Evolutionary conservation across 768 basidiomycete genomes (phyloP), one percentile per base, ranked within the genome.

Genomic region (Pleurotus cornucopiae): DNA sequence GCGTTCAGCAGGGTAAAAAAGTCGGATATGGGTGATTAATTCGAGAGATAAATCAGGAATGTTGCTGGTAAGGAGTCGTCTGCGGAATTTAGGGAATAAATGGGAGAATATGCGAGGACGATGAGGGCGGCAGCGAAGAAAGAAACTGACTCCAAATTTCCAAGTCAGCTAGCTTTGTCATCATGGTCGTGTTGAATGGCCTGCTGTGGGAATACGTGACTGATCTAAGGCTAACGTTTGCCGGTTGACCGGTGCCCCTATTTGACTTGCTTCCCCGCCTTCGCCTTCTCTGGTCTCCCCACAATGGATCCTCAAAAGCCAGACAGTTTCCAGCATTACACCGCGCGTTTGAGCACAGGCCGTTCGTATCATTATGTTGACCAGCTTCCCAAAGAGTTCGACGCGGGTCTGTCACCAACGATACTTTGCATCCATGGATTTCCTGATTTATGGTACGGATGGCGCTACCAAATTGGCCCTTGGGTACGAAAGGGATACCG

Each of bases 391-490:
- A 59, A 55, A 13, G 57, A 68, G 43, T 74, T 77, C 59, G 68
- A 77, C 59, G 67, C 73, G 12, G 64, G 70, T 26, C 63, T 71
- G 16, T 74, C 72, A 5, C 71, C 72, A 1, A 84, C 88, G 2
- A 59, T 92, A 5, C 74, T 91, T n/a, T 87, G 86, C 64, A 59
- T 91, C 14, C 91, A 93, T 64, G 90, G 91, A 1, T 91, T 92
- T 65, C 90, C 91, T 12, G 91, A 92, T 64, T 66, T 73, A 23
- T 79, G 77, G 77, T 89, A 85, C 66, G 86, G 86, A 34, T 91
- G 88, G 88, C 75, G 86, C 54, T 68, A 85, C 65, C 89, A 89
- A 66, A 88, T 91, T 57, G 76, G 74, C 3, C 82, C 86, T 1
- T 90, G 88, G 86, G 81, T 81, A 14, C 69, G 74, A 41, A 68